phyloP scores from a whole-genome alignment of 148 eudicot genomes.

The Rhododendron ferrugineum region DNA sequence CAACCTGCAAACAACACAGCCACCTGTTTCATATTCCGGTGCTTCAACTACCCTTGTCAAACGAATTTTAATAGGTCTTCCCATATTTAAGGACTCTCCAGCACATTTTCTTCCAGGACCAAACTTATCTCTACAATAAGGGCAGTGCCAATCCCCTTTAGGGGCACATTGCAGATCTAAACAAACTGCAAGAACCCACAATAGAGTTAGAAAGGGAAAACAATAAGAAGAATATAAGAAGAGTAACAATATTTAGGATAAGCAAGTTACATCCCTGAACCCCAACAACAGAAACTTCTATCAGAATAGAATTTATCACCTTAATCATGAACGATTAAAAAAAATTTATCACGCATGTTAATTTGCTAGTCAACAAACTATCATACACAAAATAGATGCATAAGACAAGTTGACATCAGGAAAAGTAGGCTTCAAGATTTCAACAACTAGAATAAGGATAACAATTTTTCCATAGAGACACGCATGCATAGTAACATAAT shows the following conservation, averaged over 20 bases:
- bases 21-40: constrained; percentile 68
- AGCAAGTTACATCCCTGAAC: neutral
- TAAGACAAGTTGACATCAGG: neutral
- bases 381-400: neutral
- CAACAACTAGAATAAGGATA: neutral
- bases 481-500: neutral
- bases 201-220: neutral
- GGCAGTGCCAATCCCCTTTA: constrained; percentile 63
- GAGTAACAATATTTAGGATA: neutral
- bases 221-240: too few relatives aligned
- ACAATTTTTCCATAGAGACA: neutral
- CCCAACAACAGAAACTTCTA: neutral
- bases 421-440: neutral
- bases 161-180: constrained; percentile 51
- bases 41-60: constrained; percentile 71
- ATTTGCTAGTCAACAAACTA: neutral
- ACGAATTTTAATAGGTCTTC: constrained; percentile 53
- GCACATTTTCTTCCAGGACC: constrained; percentile 40
- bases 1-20: constrained; percentile 91
- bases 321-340: neutral
- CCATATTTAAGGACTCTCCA: constrained; percentile 31
- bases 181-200: constrained; percentile 54
- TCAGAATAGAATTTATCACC: neutral
- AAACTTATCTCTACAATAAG: constrained; percentile 42
- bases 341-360: neutral